Evolutionary conservation across 169 alveolate species (phyloP).

Genomic region (Eimeria zaria): DNA sequence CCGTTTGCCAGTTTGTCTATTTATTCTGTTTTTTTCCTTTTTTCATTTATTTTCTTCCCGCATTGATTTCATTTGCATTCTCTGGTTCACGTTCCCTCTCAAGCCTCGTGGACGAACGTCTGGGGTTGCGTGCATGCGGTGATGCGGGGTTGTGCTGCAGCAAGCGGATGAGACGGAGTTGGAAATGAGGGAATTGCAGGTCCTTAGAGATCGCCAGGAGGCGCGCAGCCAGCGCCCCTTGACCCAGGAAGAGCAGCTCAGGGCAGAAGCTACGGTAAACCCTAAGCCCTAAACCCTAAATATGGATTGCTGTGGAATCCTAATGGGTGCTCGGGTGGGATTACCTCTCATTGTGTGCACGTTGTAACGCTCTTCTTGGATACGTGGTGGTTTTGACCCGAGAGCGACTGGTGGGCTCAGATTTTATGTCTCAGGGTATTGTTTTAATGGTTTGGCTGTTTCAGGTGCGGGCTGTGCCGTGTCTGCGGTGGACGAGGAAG

Average conservation of each 20-base stretch:
- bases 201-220: conserved; percentile 88
- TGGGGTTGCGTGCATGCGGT: neutral
- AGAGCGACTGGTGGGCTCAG: neutral
- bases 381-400: neutral
- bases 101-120: neutral
- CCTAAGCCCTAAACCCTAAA: conserved; percentile 5
- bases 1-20: neutral
- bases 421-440: neutral
- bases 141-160: conserved; percentile 11
- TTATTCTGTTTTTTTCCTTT: neutral
- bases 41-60: neutral
- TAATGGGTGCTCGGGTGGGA: neutral
- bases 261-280: conserved; percentile 87
- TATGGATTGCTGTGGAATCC: neutral
- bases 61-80: neutral
- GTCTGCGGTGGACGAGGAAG: conserved; percentile 92
- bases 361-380: neutral
- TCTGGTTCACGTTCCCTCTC: neutral
- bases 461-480: conserved; percentile 88
- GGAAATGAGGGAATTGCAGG: conserved; percentile 88
- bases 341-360: neutral
- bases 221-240: conserved; percentile 87
- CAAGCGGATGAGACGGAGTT: conserved; percentile 87
- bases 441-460: neutral
- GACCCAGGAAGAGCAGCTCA: conserved; percentile 89